Evolutionary conservation across 768 basidiomycete species (phyloP), one percentile per base, ranked within the genome.

Genomic region (Xanthoconium stramineum): DNA sequence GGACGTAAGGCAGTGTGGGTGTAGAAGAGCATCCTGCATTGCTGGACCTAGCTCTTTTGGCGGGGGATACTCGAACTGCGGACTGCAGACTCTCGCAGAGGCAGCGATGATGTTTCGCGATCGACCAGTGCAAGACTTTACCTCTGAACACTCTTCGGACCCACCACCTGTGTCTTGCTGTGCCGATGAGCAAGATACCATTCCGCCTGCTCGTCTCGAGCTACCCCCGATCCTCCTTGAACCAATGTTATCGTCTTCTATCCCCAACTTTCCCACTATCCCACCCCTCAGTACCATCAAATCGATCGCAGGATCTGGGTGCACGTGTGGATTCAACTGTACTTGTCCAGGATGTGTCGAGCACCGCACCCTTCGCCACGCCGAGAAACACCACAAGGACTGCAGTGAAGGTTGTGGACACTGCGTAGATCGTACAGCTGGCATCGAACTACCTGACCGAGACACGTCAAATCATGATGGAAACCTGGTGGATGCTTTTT

Each of bases 311-410:
- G 85, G 82, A 14, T 79, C 86, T 3, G 86, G 85, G 3, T 91
- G 89, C 65, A 86, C 84, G 9, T 90, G 89, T 64, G 88, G 88
- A 32, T 68, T 82, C 42, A 72, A 74, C 39, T 91, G 89, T 64
- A 78, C 78, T 14, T 91, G 89, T 69, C 88, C 88, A 0, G 88
- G 88, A 35, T 91, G 89, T 65, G 67, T 80, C 11, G 78, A 86
- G 61, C 89, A 91, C 64, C 84, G 86, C n/a, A 82, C 83, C 1
- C 54, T 69, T 17, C 75, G 76, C 17, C 67, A 83, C 56, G 78
- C 73, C 19, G 76, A 76, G 43, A 58, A 57, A 37, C 67, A 72
- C 20, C 63, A 66, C 56, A 66, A 61, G 36, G 74, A 76, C 61
- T 79, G 78, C 44, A 62, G 74, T 17, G 77, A 82, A 45, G 80